Evolutionary conservation across 495 filamentous ascomycete genomes (phyloP), one percentile per base, ranked within the genome.

Genomic region (Neurospora africana): DNA sequence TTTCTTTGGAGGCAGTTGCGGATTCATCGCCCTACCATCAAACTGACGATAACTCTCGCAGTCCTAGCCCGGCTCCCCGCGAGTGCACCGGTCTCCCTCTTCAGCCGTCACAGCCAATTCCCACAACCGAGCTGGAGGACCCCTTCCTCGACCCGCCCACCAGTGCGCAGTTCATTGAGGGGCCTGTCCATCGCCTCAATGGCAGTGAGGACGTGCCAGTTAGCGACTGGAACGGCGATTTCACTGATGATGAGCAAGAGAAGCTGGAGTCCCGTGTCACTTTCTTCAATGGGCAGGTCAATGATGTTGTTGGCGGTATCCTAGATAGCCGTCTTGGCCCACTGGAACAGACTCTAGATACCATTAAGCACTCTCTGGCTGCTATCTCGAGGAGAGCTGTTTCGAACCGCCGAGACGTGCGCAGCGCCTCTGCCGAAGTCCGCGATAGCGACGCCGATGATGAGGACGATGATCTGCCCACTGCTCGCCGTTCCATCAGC

Each of bases 401-500:
- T 0, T 84, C 86, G 27, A 83, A 79, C 41, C 79, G 83, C 43
- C 83, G 82, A 6, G 83, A 84, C 19, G 81, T 81, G 74, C 84
- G 87, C 74, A 91, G 89, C 74, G 78, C 87, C 21, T 91, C 90
- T 68, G 86, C 85, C 11, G 89, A 90, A 47, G 81, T 88, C 47
- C 88, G 89, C 68, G 86, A 94, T 68, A 97, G 94, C 72, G 95
- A 98, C 81, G 95, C 95, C 2, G 95, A 98, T 74, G 95, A 98
- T 74, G 94, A 97, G 77, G 94, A 97, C 75, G 93, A 97, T 33
- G 90, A 88, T 8, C 81, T 87, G 21, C 88, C 88, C 33, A 75
- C 82, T 30, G 84, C 86, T 38, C 88, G 91, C 17, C 89, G 87
- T 19, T 90, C 92, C 9, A 80, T 86, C 73, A 89, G 87, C 71